Conservation (phyloP, 192 early-diverging fungal genomes). For the Thamnidium elegans region DNA sequence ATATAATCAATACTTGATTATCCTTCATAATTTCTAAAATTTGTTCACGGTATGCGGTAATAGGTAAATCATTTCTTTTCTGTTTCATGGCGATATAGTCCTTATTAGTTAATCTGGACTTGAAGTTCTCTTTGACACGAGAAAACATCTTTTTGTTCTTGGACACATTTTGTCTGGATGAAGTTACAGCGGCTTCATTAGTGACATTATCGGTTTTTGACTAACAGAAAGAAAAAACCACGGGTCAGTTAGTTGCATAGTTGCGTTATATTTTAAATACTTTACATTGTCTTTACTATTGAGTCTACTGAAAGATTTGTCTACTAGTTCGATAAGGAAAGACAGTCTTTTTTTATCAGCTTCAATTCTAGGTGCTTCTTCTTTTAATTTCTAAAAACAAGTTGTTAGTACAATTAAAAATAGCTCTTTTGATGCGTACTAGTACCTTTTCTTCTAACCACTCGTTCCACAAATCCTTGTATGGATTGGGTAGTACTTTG, state of each 20-base stretch:
- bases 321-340: conserved; percentile 18
- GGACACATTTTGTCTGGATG: neutral
- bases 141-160: conserved; percentile 3
- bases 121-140: conserved; percentile 6
- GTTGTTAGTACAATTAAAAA: neutral
- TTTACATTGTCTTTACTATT: neutral
- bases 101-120: conserved; percentile 10
- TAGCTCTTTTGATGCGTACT: neutral
- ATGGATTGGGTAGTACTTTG: conserved; percentile 11
- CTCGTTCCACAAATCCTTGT: conserved; percentile 24
- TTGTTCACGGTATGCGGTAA: conserved; percentile 52
- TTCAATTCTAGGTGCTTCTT: conserved; percentile 11
- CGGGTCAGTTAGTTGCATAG: neutral
- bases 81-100: conserved; percentile 14
- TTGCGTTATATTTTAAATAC: neutral
- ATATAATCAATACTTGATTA: conserved; percentile 68
- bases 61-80: conserved; percentile 60
- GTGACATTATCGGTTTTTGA: too few species aligned
- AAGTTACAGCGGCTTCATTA: too few species aligned
- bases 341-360: conserved; percentile 16
- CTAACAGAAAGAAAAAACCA: neutral
- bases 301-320: neutral
- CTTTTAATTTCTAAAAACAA: conserved; percentile 4
- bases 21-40: conserved; percentile 46
- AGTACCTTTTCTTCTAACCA: conserved; percentile 27